These are phyloP conservation scores for Tanacetum coccineum DNA, from an alignment of 129 eudicot genomes.

Conservation along the genomic window DNA sequence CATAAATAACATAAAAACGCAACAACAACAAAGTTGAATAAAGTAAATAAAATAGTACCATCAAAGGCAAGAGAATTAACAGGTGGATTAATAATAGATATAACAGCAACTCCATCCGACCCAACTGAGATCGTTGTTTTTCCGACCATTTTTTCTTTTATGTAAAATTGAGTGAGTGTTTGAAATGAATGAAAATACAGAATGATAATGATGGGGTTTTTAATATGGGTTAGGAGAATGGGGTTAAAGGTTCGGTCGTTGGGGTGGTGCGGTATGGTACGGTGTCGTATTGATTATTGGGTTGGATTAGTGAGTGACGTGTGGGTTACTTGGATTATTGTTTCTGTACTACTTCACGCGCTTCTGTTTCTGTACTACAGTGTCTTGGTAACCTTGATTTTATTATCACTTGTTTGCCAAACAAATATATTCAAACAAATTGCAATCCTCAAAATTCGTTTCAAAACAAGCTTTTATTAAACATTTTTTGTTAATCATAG, in stretches of 20 bases:
- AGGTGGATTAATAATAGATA: conserved; percentile 93
- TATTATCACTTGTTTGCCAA: too few species aligned
- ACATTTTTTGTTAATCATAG: too few species aligned
- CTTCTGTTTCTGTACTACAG: neutral
- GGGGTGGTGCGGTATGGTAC: neutral
- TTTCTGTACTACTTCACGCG: neutral
- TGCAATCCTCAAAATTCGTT: too few species aligned
- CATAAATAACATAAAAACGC: neutral
- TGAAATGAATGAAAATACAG: conserved; percentile 9
- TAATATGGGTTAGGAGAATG: neutral
- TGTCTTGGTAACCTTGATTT: too few species aligned
- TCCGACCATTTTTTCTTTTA: conserved; percentile 37
- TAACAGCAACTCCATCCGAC: conserved; percentile 86
- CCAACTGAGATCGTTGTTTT: conserved; percentile 81
- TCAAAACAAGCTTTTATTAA: too few species aligned
- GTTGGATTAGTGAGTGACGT: neutral
- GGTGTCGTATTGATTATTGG: conserved; percentile 10
- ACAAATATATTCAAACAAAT: too few species aligned
- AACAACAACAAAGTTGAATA: neutral
- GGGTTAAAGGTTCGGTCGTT: neutral
- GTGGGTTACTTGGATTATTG: neutral
- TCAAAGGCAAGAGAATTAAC: conserved; percentile 92
- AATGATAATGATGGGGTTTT: neutral
- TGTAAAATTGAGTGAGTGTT: too few species aligned
- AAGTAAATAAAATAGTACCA: conserved; percentile 41